Conservation (phyloP, 2,329 filamentous ascomycete species). For the Domatiomyces globalis region DNA sequence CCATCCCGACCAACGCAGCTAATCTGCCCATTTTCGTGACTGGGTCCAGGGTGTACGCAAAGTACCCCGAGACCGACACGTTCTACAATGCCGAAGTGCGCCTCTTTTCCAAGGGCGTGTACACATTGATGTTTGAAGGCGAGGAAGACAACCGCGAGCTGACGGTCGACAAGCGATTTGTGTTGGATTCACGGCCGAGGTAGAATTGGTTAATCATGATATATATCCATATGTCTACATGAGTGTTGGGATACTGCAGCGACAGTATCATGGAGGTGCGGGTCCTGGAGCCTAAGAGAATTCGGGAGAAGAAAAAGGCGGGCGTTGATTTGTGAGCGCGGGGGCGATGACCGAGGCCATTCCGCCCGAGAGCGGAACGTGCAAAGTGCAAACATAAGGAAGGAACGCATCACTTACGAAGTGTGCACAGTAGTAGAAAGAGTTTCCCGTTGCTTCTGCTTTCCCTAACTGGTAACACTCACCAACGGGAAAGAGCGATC, state of each 20-base stretch:
- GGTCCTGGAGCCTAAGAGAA: not conserved
- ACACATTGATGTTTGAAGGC: slow-evolving; percentile 58
- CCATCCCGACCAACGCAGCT: slow-evolving; percentile 51
- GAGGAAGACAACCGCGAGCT: slow-evolving; percentile 60
- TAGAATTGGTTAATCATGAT: not conserved
- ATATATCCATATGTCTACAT: not conserved
- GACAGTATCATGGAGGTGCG: no score
- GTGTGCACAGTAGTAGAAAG: slow-evolving; percentile 1
- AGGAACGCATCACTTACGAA: not conserved
- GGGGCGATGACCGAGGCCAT: not conserved
- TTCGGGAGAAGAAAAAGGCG: not conserved
- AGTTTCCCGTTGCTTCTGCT: not conserved
- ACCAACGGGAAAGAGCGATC: not conserved
- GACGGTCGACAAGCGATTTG: slow-evolving; percentile 60
- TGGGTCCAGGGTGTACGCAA: slow-evolving; percentile 59
- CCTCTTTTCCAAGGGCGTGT: slow-evolving; percentile 40
- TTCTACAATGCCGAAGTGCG: slow-evolving; percentile 74
- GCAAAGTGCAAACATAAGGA: no score
- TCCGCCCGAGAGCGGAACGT: not conserved
- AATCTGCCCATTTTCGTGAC: slow-evolving; percentile 47
- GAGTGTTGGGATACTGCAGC: not conserved
- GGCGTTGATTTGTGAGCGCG: not conserved
- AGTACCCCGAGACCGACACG: slow-evolving; percentile 72
- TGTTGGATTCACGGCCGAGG: slow-evolving; percentile 54
- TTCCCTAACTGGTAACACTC: not conserved